Evolutionary conservation across 352 stramenopile genomes (phyloP).

Genomic region (Pythium coloratum): DNA sequence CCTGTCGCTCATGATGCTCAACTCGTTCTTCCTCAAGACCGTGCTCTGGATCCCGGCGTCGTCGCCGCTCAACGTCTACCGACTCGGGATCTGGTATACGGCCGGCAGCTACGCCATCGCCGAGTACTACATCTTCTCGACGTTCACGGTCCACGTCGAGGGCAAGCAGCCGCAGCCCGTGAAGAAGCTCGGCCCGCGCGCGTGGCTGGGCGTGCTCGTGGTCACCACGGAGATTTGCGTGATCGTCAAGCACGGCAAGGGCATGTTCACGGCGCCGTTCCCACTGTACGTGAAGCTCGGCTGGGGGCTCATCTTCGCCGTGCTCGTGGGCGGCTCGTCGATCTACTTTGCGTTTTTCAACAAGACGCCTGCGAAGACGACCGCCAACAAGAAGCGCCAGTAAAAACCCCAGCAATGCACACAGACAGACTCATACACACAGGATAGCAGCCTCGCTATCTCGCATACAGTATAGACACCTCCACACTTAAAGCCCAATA

Average conservation of each 20-base stretch:
- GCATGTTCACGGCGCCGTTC: constrained; percentile 89
- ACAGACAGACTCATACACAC: not conserved
- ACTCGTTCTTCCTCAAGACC: constrained; percentile 96
- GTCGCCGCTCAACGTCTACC: constrained; percentile 80
- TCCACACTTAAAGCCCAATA: not conserved
- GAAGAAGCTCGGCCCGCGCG: constrained; percentile 79
- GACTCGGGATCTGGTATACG: constrained; percentile 82
- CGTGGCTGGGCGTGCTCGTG: constrained; percentile 82
- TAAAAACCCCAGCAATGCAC: not conserved
- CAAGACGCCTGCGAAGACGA: constrained; percentile 27
- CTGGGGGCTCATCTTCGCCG: constrained; percentile 70
- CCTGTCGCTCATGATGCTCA: constrained; percentile 93
- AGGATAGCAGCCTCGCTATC: not conserved
- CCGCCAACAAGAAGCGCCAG: constrained; percentile 15
- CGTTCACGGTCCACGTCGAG: constrained; percentile 74
- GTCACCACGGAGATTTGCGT: constrained; percentile 76
- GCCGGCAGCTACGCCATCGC: constrained; percentile 84
- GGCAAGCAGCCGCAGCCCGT: constrained; percentile 54
- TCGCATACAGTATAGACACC: no score
- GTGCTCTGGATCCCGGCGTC: constrained; percentile 88
- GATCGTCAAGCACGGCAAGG: constrained; percentile 81
- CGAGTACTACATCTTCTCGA: constrained; percentile 90
- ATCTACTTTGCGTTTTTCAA: constrained; percentile 86
- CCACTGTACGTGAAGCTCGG: constrained; percentile 75
- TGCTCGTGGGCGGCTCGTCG: constrained; percentile 77